Evolutionary conservation across 805 yeast genomes (phyloP), one percentile per base, ranked within the genome.

Genomic region (Teunomyces gatunensis): DNA sequence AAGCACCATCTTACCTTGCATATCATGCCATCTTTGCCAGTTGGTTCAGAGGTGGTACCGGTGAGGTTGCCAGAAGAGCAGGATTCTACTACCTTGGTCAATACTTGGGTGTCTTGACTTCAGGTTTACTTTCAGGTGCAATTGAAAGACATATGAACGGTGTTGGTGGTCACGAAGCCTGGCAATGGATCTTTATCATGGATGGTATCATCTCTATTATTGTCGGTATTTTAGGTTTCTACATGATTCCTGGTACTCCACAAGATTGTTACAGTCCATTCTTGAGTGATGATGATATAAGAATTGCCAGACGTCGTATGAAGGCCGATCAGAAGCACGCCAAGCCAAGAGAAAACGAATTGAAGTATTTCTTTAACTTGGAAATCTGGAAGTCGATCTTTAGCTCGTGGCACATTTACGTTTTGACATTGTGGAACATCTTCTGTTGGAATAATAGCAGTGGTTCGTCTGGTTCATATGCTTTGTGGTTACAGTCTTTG

Each of bases 171-270:
- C 65, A 79, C 10, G 73, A 74, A 6, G 82, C 87, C 10, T 85
- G 89, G 89, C 73, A 83, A 68, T 85, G 89, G 89, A 79, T 82
- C 59, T 85, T 82, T 57, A 79, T 85, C 41, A 73, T 85, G 51
- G 88, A 84, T 59, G 84, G 84, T 10, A 56, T 79, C 42, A 74
- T 85, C 42, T 79, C 85, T 4, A 56, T 84, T 23, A 80, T 73
- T 2, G 77, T 85, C 32, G 86, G 84, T 5, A 9, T 84, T 6
- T 49, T 79, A 44, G 87, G 86, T 0, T 70, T 74, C 48, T 79
- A 77, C 57, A 54, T 72, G 55, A 65, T 83, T 51, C 90, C 89
- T 7, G 89, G 89, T 42, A 84, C 87, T 15, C 89, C 89, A 5
- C 65, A 73, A 44, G 65, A 63, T 42, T 68, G 71, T 51, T 67